These are phyloP conservation scores for Clausena lansium DNA, from an alignment of 345 rosid species.

Conservation along the genomic window DNA sequence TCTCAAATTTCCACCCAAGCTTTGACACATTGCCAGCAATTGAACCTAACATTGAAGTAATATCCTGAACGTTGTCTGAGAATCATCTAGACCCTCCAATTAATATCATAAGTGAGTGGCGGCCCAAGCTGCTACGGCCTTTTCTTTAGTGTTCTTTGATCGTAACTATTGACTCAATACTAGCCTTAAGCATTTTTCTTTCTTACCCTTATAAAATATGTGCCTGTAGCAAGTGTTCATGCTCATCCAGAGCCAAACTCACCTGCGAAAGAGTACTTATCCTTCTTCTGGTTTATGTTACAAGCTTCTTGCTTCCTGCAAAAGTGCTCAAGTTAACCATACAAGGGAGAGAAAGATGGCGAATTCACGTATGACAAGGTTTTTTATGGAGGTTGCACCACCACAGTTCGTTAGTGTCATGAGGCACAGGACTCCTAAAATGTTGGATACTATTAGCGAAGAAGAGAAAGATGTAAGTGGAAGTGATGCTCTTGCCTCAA, in stretches of 20 bases:
- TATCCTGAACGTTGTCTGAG: background rate
- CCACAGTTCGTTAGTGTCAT: constrained; percentile 69
- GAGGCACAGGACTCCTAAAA: constrained; percentile 59
- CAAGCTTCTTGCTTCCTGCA: background rate
- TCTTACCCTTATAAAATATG: constrained; percentile 23
- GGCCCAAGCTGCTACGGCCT: constrained; percentile 26
- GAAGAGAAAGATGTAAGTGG: constrained; percentile 59
- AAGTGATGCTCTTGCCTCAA: constrained; percentile 30
- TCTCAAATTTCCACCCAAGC: constrained; percentile 19
- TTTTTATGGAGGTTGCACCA: constrained; percentile 81
- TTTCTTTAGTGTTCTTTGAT: constrained; percentile 7
- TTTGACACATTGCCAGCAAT: constrained; percentile 24
- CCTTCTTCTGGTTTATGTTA: background rate
- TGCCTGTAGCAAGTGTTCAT: background rate
- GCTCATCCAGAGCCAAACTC: constrained; percentile 25
- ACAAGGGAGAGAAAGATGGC: constrained; percentile 38
- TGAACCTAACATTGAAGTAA: constrained; percentile 9
- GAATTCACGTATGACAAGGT: constrained; percentile 56
- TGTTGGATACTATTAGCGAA: constrained; percentile 77
- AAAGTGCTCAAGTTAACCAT: background rate
- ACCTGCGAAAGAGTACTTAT: background rate
- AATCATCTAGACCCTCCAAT: constrained; percentile 14
- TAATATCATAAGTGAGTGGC: constrained; percentile 32
- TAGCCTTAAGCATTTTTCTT: constrained; percentile 16
- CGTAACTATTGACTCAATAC: constrained; percentile 26